Percentiles rank a stretch among this genome's conserved stretches.
These are phyloP conservation scores for Rasamsonia emersonii DNA, from an alignment of 2,329 filamentous ascomycete genomes.

Conservation along the genomic window DNA sequence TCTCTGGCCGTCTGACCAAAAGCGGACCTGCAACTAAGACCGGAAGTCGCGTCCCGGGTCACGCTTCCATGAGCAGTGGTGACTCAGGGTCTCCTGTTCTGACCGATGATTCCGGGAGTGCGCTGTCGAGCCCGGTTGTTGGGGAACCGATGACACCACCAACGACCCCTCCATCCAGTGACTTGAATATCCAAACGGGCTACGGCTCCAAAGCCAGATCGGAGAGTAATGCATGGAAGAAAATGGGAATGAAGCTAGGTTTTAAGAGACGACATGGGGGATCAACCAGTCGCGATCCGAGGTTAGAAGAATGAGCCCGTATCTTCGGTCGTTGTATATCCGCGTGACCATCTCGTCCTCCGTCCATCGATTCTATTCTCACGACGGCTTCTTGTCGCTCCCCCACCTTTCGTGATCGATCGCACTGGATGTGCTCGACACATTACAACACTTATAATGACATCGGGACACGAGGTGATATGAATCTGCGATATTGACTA, in stretches of 20 bases:
- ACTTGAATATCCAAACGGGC: conserved; percentile 15
- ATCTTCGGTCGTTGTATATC: too few relatives aligned
- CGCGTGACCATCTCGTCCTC: neutral
- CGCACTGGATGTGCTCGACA: too few relatives aligned
- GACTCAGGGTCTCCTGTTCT: conserved; percentile 30
- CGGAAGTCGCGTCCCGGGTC: conserved; percentile 25
- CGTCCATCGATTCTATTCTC: too few relatives aligned
- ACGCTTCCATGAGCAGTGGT: conserved; percentile 28
- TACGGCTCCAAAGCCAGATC: conserved; percentile 20
- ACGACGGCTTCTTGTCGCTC: too few relatives aligned
- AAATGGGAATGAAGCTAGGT: conserved; percentile 43
- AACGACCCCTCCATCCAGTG: conserved; percentile 41
- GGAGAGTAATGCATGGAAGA: conserved; percentile 43
- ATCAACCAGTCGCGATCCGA: conserved; percentile 16
- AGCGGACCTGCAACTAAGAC: too few relatives aligned
- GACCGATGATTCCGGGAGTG: conserved; percentile 39
- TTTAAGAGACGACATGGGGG: conserved; percentile 31
- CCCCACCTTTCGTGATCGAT: too few relatives aligned
- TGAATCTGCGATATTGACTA: too few relatives aligned
- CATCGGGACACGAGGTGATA: too few relatives aligned
- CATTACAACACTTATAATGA: too few relatives aligned
- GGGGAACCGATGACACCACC: conserved; percentile 44
- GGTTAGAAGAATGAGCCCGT: conserved; percentile 11
- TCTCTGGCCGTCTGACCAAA: too few relatives aligned
- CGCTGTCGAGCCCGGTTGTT: conserved; percentile 31